Percentiles rank a stretch among this genome's conserved stretches.
Evolutionary conservation across 1,284 basidiomycete species (phyloP).

Genomic region (Phlebopus sp.): DNA sequence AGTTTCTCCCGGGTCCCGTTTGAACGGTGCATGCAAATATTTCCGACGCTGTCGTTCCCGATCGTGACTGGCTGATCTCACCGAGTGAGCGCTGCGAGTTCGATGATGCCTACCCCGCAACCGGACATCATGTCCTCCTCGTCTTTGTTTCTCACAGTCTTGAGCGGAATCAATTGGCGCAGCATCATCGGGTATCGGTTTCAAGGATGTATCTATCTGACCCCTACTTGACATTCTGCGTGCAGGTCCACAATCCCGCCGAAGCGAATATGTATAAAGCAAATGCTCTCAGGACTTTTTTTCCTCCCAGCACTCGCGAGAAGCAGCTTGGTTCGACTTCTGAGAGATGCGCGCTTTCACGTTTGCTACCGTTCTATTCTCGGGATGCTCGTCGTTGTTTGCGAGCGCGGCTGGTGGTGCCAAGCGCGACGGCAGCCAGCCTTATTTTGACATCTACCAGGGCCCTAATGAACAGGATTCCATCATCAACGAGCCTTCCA

Average conservation of each 20-base stretch:
- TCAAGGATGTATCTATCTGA: not conserved
- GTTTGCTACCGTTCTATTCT: constrained; percentile 8
- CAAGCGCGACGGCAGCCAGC: constrained; percentile 12
- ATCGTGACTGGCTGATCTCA: too few species aligned
- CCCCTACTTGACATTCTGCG: too few species aligned
- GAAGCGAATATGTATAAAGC: constrained; percentile 12
- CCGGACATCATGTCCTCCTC: not conserved
- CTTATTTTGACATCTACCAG: constrained; percentile 20
- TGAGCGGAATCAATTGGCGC: not conserved
- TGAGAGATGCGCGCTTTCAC: constrained; percentile 11
- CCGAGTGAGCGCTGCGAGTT: too few species aligned
- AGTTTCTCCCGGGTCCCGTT: too few species aligned
- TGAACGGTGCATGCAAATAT: too few species aligned
- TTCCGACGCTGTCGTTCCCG: too few species aligned
- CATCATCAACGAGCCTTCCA: constrained; percentile 18
- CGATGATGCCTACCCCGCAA: too few species aligned
- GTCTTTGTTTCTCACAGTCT: not conserved
- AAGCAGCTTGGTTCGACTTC: not conserved
- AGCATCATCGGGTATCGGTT: not conserved
- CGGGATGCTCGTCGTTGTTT: constrained; percentile 9
- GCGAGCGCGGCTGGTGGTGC: constrained; percentile 4
- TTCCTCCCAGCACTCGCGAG: not conserved
- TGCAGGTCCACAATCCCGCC: too few species aligned
- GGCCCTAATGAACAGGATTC: constrained; percentile 16
- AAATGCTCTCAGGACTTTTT: not conserved